Conservation (phyloP, 768 basidiomycete genomes). For the Lentinula aciculospora region DNA sequence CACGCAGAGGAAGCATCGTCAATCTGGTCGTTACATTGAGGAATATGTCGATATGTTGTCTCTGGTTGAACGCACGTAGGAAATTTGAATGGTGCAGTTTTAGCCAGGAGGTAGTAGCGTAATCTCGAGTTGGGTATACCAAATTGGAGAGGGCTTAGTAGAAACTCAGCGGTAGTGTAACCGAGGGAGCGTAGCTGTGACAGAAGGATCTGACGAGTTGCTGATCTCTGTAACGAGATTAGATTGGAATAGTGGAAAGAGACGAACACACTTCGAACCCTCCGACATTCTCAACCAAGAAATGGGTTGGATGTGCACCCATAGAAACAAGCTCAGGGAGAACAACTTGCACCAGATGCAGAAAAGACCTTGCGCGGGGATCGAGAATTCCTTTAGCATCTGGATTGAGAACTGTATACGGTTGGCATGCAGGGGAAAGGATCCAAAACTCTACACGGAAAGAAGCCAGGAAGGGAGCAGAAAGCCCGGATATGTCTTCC, state of each 20-base stretch:
- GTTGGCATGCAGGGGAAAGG: slow-evolving; percentile 79
- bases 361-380: slow-evolving; percentile 71
- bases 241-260: slow-evolving; percentile 5
- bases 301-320: slow-evolving; percentile 44
- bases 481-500: slow-evolving; percentile 60
- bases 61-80: slow-evolving; percentile 11
- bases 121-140: slow-evolving; percentile 79
- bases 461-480: slow-evolving; percentile 36
- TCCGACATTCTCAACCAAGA: slow-evolving; percentile 78
- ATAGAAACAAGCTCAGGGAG: slow-evolving; percentile 49
- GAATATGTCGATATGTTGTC: background rate
- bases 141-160: slow-evolving; percentile 73
- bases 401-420: slow-evolving; percentile 76
- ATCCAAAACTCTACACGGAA: slow-evolving; percentile 66
- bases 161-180: slow-evolving; percentile 55
- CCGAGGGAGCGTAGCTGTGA: slow-evolving; percentile 45
- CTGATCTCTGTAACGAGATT: slow-evolving; percentile 45
- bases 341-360: slow-evolving; percentile 59
- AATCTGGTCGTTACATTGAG: background rate
- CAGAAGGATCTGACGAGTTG: slow-evolving; percentile 52
- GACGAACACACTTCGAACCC: slow-evolving; percentile 65
- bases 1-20: background rate
- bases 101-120: slow-evolving; percentile 77
- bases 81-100: slow-evolving; percentile 36
- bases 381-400: slow-evolving; percentile 64